Base-by-base conservation (phyloP, 352 stramenopile species). In the Pythium guiyangense region DNA sequence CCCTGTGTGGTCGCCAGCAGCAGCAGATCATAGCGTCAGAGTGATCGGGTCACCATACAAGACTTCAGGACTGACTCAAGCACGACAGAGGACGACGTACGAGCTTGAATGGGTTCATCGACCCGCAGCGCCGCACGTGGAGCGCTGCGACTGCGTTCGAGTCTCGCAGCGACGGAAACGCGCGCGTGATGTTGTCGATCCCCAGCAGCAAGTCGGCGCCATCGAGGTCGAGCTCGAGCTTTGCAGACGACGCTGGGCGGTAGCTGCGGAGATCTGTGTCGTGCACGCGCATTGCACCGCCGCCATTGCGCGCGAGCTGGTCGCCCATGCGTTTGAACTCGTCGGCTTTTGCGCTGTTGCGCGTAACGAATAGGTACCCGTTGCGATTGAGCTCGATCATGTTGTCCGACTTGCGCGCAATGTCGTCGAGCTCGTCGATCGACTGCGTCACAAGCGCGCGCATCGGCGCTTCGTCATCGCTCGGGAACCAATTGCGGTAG, bases 401-500 rank as follows among this genome's bases (percentile, higher is more conserved):
- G 42, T 88, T 87, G 68, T 79, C 62, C 12, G 79, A 81, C 46
- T 68, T 52, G 53, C 77, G 74, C 43, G 75, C 70, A 49, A 88
- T 86, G 27, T 78, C 63, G 62, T 92, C 79, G 43, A 90, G 80
- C 50, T 87, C 70, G 54, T 92, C 74, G 49, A 92, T 90, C 9
- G 77, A 90, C 40, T 80, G 75, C 40, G 77, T 79, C 53, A 90
- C 82, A 18, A 92, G 61, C 59, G 83, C 73, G 46, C 77, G 66
- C 70, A 88, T 88, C 15, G 77, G 69, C 35, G 77, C 70, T 60
- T 90, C 79, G 1, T 73, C 77, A 0, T 86, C 70, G 42, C 79
- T 86, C 17, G 82, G 79, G 64, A 89, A 92, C 82, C 82, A 92
- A 62, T 92, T 88, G 67, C 82, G 79, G 57, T 92, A 92, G 66